A percentile compares a stretch with the other conserved stretches of the same genome.
phyloP scores from a whole-genome alignment of 306 rosid species.

The Astragalus membranaceus region DNA sequence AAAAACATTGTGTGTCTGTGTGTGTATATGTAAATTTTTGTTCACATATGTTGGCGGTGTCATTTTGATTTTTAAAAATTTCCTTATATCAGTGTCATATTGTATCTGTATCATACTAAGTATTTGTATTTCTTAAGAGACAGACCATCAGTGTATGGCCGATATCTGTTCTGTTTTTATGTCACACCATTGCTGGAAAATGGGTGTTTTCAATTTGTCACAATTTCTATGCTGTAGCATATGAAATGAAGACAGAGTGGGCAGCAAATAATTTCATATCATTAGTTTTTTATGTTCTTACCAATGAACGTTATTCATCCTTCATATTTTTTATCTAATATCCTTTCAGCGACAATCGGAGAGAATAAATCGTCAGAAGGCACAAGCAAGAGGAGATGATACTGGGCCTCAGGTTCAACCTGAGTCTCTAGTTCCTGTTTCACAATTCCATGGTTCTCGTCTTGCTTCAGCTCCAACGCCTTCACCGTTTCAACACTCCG shows the following conservation, averaged over 20 bases:
- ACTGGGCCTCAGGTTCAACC: constrained; percentile 64
- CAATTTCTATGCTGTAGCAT: neutral
- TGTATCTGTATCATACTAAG: no score
- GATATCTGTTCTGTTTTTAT: no score
- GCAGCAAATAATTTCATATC: neutral
- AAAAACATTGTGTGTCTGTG: no score
- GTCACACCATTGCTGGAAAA: no score
- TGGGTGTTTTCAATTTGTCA: neutral
- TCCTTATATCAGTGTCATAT: no score
- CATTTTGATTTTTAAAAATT: no score
- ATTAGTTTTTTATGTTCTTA: constrained; percentile 1
- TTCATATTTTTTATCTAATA: neutral
- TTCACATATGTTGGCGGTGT: no score
- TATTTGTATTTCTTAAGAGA: no score
- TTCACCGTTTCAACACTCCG: constrained; percentile 61
- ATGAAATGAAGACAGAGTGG: neutral
- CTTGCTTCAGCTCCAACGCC: constrained; percentile 83
- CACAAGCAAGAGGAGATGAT: constrained; percentile 78
- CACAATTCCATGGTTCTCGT: constrained; percentile 82
- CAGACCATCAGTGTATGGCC: no score
- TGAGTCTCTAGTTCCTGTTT: constrained; percentile 65
- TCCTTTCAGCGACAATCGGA: constrained; percentile 67
- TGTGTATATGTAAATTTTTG: no score
- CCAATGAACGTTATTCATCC: neutral
- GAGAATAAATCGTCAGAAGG: constrained; percentile 84